These are phyloP conservation scores for Pichia deserticola DNA, from an alignment of 805 yeast genomes.

Conservation along the genomic window DNA sequence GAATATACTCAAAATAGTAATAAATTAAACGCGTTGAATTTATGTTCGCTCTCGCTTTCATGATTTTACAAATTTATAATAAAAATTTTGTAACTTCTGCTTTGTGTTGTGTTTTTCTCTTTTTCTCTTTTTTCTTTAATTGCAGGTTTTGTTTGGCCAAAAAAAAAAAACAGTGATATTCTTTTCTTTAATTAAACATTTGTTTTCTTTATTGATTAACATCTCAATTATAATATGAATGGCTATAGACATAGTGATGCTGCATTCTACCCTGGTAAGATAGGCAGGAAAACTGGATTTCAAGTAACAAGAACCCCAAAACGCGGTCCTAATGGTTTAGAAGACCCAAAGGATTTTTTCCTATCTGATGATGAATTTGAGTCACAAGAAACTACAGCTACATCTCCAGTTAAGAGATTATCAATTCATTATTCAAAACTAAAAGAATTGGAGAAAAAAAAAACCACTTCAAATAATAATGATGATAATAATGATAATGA, in stretches of 20 bases:
- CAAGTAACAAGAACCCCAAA: conserved; percentile 29
- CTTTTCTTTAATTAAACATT: too few relatives aligned
- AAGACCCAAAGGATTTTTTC: conserved; percentile 63
- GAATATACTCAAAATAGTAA: too few relatives aligned
- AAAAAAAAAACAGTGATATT: too few relatives aligned
- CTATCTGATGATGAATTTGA: conserved; percentile 39
- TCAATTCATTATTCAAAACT: conserved; percentile 5
- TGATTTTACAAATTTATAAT: too few relatives aligned
- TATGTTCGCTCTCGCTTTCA: too few relatives aligned
- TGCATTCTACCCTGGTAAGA: conserved; percentile 42
- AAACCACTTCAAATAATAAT: not conserved
- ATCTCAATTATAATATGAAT: not conserved
- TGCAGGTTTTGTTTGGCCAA: too few relatives aligned
- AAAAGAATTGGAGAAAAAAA: not conserved
- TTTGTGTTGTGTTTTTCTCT: too few relatives aligned
- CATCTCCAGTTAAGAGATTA: conserved; percentile 9
- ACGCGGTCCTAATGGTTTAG: conserved; percentile 57
- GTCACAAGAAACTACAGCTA: conserved; percentile 10
- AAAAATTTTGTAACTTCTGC: too few relatives aligned
- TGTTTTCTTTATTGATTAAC: not conserved
- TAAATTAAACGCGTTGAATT: too few relatives aligned
- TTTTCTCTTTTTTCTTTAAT: too few relatives aligned
- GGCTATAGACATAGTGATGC: conserved; percentile 29
- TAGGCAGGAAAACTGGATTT: conserved; percentile 62
- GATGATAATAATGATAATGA: too few relatives aligned